Percentiles rank a stretch among this genome's conserved stretches.
Evolutionary conservation across 2,329 filamentous ascomycete genomes (phyloP).

Genomic region (Stagonosporopsis rhizophila): DNA sequence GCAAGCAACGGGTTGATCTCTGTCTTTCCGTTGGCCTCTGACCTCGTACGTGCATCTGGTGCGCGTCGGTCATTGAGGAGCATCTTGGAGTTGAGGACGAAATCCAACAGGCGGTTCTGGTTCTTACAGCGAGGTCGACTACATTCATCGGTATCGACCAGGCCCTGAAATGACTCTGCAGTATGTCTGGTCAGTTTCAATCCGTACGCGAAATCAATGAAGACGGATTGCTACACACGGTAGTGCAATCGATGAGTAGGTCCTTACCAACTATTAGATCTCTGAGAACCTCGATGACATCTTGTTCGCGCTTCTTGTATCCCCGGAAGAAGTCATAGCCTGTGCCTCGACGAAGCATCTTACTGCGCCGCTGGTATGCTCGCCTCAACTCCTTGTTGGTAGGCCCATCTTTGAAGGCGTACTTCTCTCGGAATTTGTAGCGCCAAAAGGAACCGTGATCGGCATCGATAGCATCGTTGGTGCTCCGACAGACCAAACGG

Average conservation of each 20-base stretch:
- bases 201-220: too few species aligned
- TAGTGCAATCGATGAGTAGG: too few species aligned
- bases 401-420: slow-evolving; percentile 43
- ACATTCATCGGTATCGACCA: slow-evolving; percentile 22
- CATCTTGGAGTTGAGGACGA: slow-evolving; percentile 40
- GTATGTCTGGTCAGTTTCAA: not conserved
- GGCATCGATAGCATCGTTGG: slow-evolving; percentile 50
- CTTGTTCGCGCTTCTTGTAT: slow-evolving; percentile 34
- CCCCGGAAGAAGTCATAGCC: slow-evolving; percentile 31
- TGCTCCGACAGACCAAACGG: slow-evolving; percentile 49
- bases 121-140: slow-evolving; percentile 45
- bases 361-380: slow-evolving; percentile 45
- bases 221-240: not conserved
- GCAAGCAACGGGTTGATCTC: slow-evolving; percentile 27
- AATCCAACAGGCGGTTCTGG: slow-evolving; percentile 37
- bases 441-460: slow-evolving; percentile 57
- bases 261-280: slow-evolving; percentile 54
- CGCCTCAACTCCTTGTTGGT: slow-evolving; percentile 44
- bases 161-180: slow-evolving; percentile 43
- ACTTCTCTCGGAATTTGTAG: slow-evolving; percentile 51
- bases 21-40: slow-evolving; percentile 5
- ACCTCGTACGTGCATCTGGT: slow-evolving; percentile 7
- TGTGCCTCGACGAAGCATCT: slow-evolving; percentile 29
- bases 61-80: slow-evolving; percentile 36
- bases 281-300: slow-evolving; percentile 49